phyloP scores from a whole-genome alignment of 2,329 filamentous ascomycete genomes.

The Beauveria brongniartii region DNA sequence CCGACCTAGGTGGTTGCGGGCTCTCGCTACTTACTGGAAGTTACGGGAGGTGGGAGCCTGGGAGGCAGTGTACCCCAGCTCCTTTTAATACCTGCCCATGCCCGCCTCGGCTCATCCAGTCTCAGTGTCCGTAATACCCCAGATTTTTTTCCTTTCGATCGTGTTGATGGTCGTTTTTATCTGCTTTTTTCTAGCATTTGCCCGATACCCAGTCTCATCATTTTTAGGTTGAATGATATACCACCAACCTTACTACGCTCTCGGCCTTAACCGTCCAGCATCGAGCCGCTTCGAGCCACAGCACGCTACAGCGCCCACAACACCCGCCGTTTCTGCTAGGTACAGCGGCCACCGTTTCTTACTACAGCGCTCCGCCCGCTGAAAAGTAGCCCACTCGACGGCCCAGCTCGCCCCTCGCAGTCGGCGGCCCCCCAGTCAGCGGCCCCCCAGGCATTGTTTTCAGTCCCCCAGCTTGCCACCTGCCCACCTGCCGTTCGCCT shows the following conservation, averaged over 20 bases:
- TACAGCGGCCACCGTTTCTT: too few species aligned
- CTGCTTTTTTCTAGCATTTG: background rate
- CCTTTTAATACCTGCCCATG: conserved; percentile 2
- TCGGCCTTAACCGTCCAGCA: background rate
- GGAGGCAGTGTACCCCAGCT: background rate
- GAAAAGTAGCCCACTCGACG: background rate
- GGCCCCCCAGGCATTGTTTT: too few species aligned
- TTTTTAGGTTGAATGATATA: background rate
- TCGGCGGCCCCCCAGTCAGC: too few species aligned
- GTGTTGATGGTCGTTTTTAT: background rate
- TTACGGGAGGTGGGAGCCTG: too few species aligned
- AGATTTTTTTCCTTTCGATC: background rate
- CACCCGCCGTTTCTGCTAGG: background rate
- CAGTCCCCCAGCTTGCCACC: background rate
- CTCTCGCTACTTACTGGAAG: too few species aligned
- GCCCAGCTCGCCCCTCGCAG: background rate
- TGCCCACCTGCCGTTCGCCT: background rate
- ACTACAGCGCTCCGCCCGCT: conserved; percentile 1
- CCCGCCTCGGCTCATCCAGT: background rate
- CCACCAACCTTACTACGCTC: background rate
- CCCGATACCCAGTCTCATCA: background rate
- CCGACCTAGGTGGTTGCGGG: too few species aligned
- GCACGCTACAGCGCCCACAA: background rate
- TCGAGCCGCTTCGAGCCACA: background rate
- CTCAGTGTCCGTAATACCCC: conserved; percentile 2